Evolutionary conservation across 305 asterid genomes (phyloP).

Genomic region (Nicotiana rustica): DNA sequence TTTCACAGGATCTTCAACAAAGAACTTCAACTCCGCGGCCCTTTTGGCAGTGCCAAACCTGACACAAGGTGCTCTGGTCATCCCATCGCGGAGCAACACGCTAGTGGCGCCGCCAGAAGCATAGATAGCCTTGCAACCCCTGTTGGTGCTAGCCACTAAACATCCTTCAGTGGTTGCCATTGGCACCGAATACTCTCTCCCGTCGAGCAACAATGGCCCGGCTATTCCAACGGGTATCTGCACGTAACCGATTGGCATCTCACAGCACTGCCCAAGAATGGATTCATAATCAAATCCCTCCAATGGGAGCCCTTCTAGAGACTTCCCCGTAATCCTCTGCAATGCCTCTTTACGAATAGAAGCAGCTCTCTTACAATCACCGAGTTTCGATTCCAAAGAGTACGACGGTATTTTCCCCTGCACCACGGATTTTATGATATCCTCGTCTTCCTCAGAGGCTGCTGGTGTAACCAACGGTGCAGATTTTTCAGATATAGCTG

Average conservation of each 20-base stretch:
- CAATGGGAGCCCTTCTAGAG: constrained; percentile 33
- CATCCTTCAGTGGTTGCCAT: constrained; percentile 39
- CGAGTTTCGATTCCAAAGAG: constrained; percentile 29
- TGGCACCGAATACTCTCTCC: constrained; percentile 33
- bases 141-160: constrained; percentile 36
- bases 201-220: constrained; percentile 34
- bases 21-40: constrained; percentile 36
- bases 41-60: constrained; percentile 35
- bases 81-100: constrained; percentile 34
- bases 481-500: constrained; percentile 31
- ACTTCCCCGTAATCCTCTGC: constrained; percentile 38
- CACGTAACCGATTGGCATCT: constrained; percentile 34
- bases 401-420: constrained; percentile 33
- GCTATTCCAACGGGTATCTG: constrained; percentile 37
- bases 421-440: constrained; percentile 35
- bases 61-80: constrained; percentile 39
- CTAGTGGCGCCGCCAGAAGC: constrained; percentile 35
- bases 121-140: constrained; percentile 36
- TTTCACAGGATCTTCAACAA: constrained; percentile 33
- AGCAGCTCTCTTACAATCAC: constrained; percentile 35
- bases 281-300: constrained; percentile 36
- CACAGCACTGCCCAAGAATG: constrained; percentile 38
- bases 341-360: constrained; percentile 21
- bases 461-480: constrained; percentile 5
- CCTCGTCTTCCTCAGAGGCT: constrained; percentile 38